Conservation (phyloP, 2,329 filamentous ascomycete species). For the Microsporum ferrugineum region DNA sequence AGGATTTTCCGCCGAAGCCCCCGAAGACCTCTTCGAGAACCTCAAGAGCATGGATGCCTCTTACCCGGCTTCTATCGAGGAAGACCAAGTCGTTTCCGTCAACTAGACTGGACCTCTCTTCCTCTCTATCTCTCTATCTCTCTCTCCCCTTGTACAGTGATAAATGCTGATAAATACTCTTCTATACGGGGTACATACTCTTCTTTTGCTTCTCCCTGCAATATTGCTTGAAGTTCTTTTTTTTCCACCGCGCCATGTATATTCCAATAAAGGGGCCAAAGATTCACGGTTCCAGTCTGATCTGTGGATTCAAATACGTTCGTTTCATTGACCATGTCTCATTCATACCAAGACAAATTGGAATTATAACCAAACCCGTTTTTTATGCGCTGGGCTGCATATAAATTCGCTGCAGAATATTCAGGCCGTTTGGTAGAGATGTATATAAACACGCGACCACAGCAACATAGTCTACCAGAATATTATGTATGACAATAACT, state of each 20-base stretch:
- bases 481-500: too few relatives aligned
- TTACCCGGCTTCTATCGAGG: conserved; percentile 59
- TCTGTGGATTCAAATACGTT: background rate
- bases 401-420: background rate
- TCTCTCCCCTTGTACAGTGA: background rate
- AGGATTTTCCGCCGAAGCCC: conserved; percentile 65
- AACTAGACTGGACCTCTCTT: conserved; percentile 1
- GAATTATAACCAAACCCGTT: background rate
- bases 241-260: background rate
- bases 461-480: too few relatives aligned
- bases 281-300: background rate
- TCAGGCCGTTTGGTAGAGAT: background rate
- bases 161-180: background rate
- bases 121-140: background rate
- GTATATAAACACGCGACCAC: background rate
- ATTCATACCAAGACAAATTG: background rate
- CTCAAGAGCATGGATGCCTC: conserved; percentile 52
- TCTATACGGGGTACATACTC: background rate
- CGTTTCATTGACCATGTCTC: background rate
- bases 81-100: conserved; percentile 57
- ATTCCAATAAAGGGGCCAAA: background rate
- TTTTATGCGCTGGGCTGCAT: background rate
- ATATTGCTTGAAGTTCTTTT: background rate
- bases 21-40: conserved; percentile 55
- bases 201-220: background rate